Percentiles rank a stretch among this genome's conserved stretches.
Conservation (phyloP, 2,329 filamentous ascomycete species). For the Balansia obtecta region DNA sequence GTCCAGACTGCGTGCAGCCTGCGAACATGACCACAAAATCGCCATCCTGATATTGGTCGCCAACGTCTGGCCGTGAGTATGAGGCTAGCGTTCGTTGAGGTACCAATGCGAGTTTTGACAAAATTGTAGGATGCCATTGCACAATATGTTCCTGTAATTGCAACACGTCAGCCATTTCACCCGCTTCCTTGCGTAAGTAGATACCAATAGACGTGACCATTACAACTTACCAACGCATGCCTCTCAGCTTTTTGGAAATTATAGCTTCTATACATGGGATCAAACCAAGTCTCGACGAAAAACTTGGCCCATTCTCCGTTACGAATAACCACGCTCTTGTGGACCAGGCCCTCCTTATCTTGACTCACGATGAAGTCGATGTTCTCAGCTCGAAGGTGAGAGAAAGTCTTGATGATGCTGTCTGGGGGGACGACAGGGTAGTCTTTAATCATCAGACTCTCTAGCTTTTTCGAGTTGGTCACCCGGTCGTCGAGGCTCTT, state of each 20-base stretch:
- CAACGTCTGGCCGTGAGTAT: slow-evolving; percentile 47
- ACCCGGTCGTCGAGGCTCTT: slow-evolving; percentile 59
- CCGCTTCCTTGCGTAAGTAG: not conserved
- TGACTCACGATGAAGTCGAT: slow-evolving; percentile 77
- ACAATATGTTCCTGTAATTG: slow-evolving; percentile 61
- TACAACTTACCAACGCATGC: slow-evolving; percentile 64
- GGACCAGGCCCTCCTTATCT: slow-evolving; percentile 66
- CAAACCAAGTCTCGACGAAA: slow-evolving; percentile 91
- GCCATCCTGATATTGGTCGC: slow-evolving; percentile 63
- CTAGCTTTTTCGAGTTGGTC: slow-evolving; percentile 53
- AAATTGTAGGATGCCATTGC: slow-evolving; percentile 94
- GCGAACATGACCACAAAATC: slow-evolving; percentile 75
- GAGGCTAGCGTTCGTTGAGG: slow-evolving; percentile 75
- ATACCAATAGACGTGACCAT: not conserved
- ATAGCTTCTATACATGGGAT: slow-evolving; percentile 85
- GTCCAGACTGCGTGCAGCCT: slow-evolving; percentile 49
- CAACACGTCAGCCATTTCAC: not conserved
- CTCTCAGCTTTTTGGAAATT: slow-evolving; percentile 92
- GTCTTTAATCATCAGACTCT: slow-evolving; percentile 73
- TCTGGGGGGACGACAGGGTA: slow-evolving; percentile 83
- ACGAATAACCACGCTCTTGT: slow-evolving; percentile 66
- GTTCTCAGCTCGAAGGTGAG: slow-evolving; percentile 62
- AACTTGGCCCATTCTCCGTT: slow-evolving; percentile 87
- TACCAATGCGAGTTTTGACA: slow-evolving; percentile 81
- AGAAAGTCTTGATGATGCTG: slow-evolving; percentile 92